phyloP scores from a whole-genome alignment of 73 alveolate genomes.

The Symbiodinium natans region DNA sequence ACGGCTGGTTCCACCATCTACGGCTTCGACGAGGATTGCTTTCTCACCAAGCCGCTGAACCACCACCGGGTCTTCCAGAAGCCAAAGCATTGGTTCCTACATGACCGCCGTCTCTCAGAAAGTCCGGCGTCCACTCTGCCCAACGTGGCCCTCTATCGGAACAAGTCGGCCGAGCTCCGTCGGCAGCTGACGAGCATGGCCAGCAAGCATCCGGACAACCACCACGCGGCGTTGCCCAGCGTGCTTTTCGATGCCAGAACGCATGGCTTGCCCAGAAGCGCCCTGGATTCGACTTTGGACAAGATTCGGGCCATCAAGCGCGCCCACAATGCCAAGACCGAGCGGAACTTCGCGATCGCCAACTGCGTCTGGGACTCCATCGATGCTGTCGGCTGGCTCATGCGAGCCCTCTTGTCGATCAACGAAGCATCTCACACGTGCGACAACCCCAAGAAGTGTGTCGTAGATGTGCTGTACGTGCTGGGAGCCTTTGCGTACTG shows the following conservation, averaged over 20 bases:
- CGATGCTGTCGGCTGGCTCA: conserved; percentile 40
- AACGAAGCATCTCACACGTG: conserved; percentile 20
- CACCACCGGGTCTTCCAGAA: neutral
- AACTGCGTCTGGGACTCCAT: conserved; percentile 37
- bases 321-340: conserved; percentile 1
- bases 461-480: conserved; percentile 39
- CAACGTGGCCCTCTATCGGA: neutral
- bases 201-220: neutral
- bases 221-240: neutral
- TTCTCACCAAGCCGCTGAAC: conserved; percentile 5
- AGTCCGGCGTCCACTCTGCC: neutral
- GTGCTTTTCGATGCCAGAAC: conserved; percentile 10
- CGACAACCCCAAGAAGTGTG: conserved; percentile 15
- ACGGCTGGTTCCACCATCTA: conserved; percentile 34
- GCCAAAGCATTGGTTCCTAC: neutral
- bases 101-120: neutral
- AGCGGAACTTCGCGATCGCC: conserved; percentile 56
- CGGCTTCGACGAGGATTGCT: conserved; percentile 9
- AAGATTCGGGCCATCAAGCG: neutral
- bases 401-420: conserved; percentile 44
- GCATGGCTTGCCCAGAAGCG: conserved; percentile 18
- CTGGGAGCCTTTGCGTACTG: conserved; percentile 6
- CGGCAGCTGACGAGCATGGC: neutral
- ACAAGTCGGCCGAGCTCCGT: neutral
- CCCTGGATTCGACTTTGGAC: neutral